Evolutionary conservation across 208 protist species (phyloP).

Genomic region (Trypanosoma grayi): DNA sequence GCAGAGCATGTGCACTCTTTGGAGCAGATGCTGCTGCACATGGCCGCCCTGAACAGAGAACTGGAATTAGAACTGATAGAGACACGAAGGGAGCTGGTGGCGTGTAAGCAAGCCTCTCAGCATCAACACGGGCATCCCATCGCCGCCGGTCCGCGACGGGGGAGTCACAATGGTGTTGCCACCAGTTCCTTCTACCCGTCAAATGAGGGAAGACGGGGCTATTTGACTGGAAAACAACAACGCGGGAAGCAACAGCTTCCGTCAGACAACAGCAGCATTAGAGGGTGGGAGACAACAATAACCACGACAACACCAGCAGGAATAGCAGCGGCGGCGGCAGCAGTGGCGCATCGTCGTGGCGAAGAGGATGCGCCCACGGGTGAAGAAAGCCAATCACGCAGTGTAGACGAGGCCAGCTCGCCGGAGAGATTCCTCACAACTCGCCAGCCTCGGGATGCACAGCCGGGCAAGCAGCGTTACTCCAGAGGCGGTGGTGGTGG

Average conservation of each 20-base stretch:
- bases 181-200: not conserved
- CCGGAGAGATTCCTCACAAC: not conserved
- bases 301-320: too few species aligned
- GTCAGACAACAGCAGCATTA: not conserved
- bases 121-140: not conserved
- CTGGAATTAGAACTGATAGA: slow-evolving; percentile 23
- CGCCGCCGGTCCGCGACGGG: not conserved
- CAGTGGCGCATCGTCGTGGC: not conserved
- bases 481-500: not conserved
- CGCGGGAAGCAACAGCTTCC: not conserved
- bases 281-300: not conserved
- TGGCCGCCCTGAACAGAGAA: slow-evolving; percentile 23
- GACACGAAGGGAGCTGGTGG: slow-evolving; percentile 13
- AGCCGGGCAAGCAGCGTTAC: not conserved
- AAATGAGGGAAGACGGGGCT: not conserved
- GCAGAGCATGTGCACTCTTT: slow-evolving; percentile 4
- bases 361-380: not conserved
- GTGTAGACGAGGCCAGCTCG: not conserved
- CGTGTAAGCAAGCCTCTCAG: slow-evolving; percentile 12
- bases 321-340: too few species aligned
- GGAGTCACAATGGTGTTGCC: not conserved
- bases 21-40: slow-evolving; percentile 23
- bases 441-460: not conserved
- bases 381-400: not conserved
- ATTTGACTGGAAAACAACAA: not conserved